Evolutionary conservation across 2,329 filamentous ascomycete genomes (phyloP), one percentile per base, ranked within the genome.

Genomic region (Trichoderma sp.): DNA sequence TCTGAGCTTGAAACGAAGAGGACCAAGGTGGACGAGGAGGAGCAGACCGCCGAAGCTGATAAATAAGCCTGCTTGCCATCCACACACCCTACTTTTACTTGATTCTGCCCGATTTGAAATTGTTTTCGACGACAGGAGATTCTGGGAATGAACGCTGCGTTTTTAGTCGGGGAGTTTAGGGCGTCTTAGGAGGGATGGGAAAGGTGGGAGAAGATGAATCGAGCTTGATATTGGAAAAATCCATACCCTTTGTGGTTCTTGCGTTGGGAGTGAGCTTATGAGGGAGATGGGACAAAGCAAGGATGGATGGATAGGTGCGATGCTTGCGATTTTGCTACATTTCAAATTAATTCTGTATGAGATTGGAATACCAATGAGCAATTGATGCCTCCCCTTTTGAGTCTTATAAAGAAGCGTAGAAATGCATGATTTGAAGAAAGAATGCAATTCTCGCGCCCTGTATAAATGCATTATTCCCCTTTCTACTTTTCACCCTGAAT

Each of bases 1-100:
- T 63, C 78, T 1, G 78, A 76, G 8, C 80, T 80, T 35, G 82
- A 80, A 45, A 77, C 82, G 5, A 85, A 85, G 78, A 84, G 83
- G 79, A 78, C 83, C 60, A 85, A 81, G 77, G 81, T 84, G 6
- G 83, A 83, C 27, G 81, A 80, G 2, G 81, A 80, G 2, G 69
- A 76, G 59, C 63, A 62, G 41, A 8, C 67, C n/a, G 67, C 12
- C 18, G 41, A 75, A 29, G 71, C 45, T 38, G 71, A 71, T 29
- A n/a, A 75, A 33, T 75, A 66, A 38, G 4, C 29, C 29, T 56
- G 7, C 53, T 62, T 27, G 4, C 41, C 3, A 21, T 9, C 5
- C n/a, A 45, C 41, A 63, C 56, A 16, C 16, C 9, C n/a, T 56
- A 27, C 29, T 7, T 56, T 35, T 53, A 18, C 29, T 56, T 33